Conservation (phyloP, 179 eudicot species). For the Actinidia chinensis region DNA sequence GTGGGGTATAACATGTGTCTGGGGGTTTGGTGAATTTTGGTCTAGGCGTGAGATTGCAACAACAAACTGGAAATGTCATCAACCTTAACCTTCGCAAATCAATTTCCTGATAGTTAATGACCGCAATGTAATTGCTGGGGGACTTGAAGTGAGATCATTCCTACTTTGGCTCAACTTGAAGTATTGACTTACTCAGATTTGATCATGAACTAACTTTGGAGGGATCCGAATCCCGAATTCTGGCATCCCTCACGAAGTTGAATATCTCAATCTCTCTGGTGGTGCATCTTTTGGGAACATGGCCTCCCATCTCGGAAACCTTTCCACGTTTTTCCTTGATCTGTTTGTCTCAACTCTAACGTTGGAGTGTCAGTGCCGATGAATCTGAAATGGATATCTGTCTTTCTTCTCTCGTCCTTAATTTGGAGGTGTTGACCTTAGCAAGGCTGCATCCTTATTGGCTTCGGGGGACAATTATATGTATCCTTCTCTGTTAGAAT, state of each 20-base stretch:
- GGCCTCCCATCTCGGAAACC: conserved; percentile 20
- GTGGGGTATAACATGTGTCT: conserved; percentile 12
- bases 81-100: conserved; percentile 17
- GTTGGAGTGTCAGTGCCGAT: not conserved
- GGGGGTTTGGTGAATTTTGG: too few species aligned
- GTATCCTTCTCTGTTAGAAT: conserved; percentile 21
- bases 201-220: conserved; percentile 23
- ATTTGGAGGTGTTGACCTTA: conserved; percentile 18
- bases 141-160: conserved; percentile 7
- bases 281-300: conserved; percentile 22
- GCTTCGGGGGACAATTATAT: conserved; percentile 16
- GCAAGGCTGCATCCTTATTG: conserved; percentile 6
- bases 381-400: conserved; percentile 22
- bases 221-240: conserved; percentile 11
- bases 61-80: conserved; percentile 12
- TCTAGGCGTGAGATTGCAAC: conserved; percentile 17
- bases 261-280: conserved; percentile 29
- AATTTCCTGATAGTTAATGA: conserved; percentile 1
- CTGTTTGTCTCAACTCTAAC: conserved; percentile 13
- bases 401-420: conserved; percentile 19
- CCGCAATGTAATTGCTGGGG: not conserved
- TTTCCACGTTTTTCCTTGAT: conserved; percentile 17
- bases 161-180: conserved; percentile 7
- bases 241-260: conserved; percentile 26
- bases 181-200: conserved; percentile 15